phyloP scores from a whole-genome alignment of 768 basidiomycete genomes.

The Mycena amicta region DNA sequence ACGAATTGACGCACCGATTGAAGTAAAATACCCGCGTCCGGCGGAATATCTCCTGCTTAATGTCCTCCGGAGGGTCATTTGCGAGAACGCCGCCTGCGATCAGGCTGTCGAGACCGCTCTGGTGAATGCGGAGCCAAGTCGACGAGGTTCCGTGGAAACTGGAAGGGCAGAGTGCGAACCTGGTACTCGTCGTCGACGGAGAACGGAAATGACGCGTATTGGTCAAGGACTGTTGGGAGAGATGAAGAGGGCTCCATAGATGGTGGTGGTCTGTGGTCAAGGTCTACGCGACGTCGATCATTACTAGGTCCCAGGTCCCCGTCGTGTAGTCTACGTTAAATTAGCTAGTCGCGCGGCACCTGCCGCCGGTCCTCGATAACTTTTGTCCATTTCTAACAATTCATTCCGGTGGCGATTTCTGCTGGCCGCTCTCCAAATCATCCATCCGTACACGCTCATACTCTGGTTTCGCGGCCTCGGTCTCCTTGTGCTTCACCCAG shows the following conservation, averaged over 20 bases:
- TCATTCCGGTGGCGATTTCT: slow-evolving; percentile 19
- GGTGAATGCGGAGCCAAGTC: neutral
- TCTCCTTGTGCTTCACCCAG: slow-evolving; percentile 82
- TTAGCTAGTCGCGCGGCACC: slow-evolving; percentile 1
- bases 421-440: slow-evolving; percentile 59
- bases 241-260: neutral
- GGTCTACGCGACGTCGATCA: neutral
- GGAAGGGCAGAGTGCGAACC: slow-evolving; percentile 5
- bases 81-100: slow-evolving; percentile 44
- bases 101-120: slow-evolving; percentile 57
- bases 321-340: slow-evolving; percentile 4
- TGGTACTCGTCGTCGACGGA: slow-evolving; percentile 21
- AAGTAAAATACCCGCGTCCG: slow-evolving; percentile 73
- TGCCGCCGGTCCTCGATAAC: too few relatives aligned
- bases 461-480: slow-evolving; percentile 40
- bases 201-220: slow-evolving; percentile 17
- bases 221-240: neutral
- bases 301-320: neutral
- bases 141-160: neutral
- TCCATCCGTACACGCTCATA: slow-evolving; percentile 71
- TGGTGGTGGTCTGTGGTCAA: neutral
- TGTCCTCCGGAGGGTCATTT: slow-evolving; percentile 36
- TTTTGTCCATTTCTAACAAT: neutral
- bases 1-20: slow-evolving; percentile 57
- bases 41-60: slow-evolving; percentile 50